Percentiles rank a stretch among this genome's conserved stretches.
Evolutionary conservation across 2,329 filamentous ascomycete genomes (phyloP).

Genomic region (Aspergillus japonicus): DNA sequence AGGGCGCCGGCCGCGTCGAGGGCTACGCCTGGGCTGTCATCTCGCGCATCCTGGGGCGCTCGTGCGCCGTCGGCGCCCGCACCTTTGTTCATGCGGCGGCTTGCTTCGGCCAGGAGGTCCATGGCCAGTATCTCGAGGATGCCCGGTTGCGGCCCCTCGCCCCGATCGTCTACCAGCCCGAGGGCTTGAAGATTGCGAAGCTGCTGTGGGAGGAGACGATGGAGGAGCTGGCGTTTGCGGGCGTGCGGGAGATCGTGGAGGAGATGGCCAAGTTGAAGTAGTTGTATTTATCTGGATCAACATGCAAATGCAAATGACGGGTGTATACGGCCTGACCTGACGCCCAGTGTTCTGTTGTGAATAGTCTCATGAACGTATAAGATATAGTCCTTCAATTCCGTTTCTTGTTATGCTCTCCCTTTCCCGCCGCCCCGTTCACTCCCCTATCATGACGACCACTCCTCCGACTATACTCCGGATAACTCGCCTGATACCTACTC

Average conservation of each 20-base stretch:
- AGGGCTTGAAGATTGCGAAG: not conserved
- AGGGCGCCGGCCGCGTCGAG: constrained; percentile 2
- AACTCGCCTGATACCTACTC: too few species aligned
- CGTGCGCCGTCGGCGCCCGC: constrained; percentile 9
- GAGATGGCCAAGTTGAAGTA: too few species aligned
- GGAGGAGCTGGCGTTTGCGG: not conserved
- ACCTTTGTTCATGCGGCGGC: constrained; percentile 8
- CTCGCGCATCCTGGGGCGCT: not conserved
- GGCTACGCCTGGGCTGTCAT: not conserved
- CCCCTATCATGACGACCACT: too few species aligned
- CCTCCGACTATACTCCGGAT: too few species aligned
- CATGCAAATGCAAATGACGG: too few species aligned
- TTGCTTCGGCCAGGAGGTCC: constrained; percentile 4
- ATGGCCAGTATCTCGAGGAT: constrained; percentile 10
- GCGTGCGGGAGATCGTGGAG: not conserved
- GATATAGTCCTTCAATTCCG: too few species aligned
- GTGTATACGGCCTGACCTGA: too few species aligned
- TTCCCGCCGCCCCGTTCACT: too few species aligned
- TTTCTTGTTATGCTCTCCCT: too few species aligned
- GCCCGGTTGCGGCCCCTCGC: not conserved
- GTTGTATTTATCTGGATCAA: too few species aligned
- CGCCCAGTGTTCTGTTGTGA: too few species aligned
- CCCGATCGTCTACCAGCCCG: not conserved
- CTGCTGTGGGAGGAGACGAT: not conserved
- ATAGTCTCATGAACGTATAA: too few species aligned